Percentiles rank a stretch among this genome's conserved stretches.
phyloP scores from a whole-genome alignment of 2,329 filamentous ascomycete genomes.

The Huntiella moniliformis region DNA sequence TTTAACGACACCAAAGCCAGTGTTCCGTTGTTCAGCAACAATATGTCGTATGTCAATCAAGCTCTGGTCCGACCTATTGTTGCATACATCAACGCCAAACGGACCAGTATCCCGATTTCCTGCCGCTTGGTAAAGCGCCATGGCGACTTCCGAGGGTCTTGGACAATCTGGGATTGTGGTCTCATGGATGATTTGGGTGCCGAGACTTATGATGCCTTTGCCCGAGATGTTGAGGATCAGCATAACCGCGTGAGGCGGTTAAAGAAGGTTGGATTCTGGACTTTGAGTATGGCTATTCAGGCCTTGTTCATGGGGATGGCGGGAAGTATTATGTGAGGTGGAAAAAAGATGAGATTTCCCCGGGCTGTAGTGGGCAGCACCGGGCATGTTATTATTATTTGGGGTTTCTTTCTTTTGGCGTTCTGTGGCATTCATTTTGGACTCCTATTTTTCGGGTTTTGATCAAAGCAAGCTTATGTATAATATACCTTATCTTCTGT shows the following conservation, averaged over 20 bases:
- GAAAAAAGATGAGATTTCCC: not conserved
- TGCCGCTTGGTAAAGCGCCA: slow-evolving; percentile 84
- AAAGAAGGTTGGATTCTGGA: slow-evolving; percentile 95
- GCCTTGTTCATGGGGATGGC: slow-evolving; percentile 90
- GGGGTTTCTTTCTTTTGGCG: too few species aligned
- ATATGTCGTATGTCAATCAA: slow-evolving; percentile 91
- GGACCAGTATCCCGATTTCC: slow-evolving; percentile 86
- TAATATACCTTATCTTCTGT: too few species aligned
- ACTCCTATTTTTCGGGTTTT: too few species aligned
- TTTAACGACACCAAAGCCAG: slow-evolving; percentile 87
- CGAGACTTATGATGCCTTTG: slow-evolving; percentile 90
- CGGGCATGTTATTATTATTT: too few species aligned
- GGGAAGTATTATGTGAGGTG: slow-evolving; percentile 44
- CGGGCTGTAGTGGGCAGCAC: too few species aligned
- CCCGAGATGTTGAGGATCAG: slow-evolving; percentile 74
- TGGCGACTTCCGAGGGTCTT: slow-evolving; percentile 82
- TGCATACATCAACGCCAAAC: slow-evolving; percentile 90
- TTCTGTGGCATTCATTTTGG: not conserved
- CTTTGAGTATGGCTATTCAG: slow-evolving; percentile 75
- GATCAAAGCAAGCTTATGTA: too few species aligned
- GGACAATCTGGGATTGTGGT: slow-evolving; percentile 86
- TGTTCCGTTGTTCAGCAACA: slow-evolving; percentile 73
- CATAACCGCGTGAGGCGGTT: slow-evolving; percentile 70
- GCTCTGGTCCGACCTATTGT: slow-evolving; percentile 89
- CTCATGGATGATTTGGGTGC: slow-evolving; percentile 85